Percentiles rank a stretch among this genome's conserved stretches.
These are phyloP conservation scores for Zygoascus ofunaensis DNA, from an alignment of 805 yeast genomes.

Conservation along the genomic window DNA sequence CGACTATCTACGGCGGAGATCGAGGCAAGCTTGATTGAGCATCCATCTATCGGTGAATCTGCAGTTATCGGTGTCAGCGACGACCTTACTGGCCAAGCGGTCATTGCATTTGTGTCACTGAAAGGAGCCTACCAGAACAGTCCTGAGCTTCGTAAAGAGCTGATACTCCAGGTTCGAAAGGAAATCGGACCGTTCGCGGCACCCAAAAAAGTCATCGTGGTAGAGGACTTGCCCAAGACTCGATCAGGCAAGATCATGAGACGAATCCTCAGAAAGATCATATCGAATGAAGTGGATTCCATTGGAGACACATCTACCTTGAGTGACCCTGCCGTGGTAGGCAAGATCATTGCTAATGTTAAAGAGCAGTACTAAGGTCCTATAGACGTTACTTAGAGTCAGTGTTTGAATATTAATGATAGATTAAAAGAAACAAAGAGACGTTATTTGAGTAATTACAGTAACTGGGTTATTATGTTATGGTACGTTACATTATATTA, in stretches of 20 bases:
- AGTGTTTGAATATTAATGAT: too few relatives aligned
- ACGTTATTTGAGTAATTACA: too few relatives aligned
- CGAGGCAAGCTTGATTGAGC: constrained; percentile 81
- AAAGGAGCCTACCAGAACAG: constrained; percentile 40
- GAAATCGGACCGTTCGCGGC: constrained; percentile 93
- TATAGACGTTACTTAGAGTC: too few relatives aligned
- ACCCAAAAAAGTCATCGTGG: constrained; percentile 77
- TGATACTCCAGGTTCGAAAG: constrained; percentile 81
- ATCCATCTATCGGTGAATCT: constrained; percentile 74
- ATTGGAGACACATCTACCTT: constrained; percentile 88
- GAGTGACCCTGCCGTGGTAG: constrained; percentile 79
- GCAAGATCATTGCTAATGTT: constrained; percentile 62
- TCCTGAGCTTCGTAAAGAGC: constrained; percentile 49
- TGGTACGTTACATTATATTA: too few relatives aligned
- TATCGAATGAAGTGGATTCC: constrained; percentile 84
- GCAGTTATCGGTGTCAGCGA: constrained; percentile 96
- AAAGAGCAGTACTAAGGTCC: constrained; percentile 10
- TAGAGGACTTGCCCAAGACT: constrained; percentile 93
- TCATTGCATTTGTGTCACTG: constrained; percentile 85
- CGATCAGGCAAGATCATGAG: constrained; percentile 99
- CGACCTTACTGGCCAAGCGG: constrained; percentile 96
- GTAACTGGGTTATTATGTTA: too few relatives aligned
- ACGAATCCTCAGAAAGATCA: constrained; percentile 88
- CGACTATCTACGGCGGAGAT: constrained; percentile 97
- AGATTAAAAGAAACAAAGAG: too few relatives aligned